Conservation (phyloP, 805 yeast species). For the Metschnikowia bowlesiae region DNA sequence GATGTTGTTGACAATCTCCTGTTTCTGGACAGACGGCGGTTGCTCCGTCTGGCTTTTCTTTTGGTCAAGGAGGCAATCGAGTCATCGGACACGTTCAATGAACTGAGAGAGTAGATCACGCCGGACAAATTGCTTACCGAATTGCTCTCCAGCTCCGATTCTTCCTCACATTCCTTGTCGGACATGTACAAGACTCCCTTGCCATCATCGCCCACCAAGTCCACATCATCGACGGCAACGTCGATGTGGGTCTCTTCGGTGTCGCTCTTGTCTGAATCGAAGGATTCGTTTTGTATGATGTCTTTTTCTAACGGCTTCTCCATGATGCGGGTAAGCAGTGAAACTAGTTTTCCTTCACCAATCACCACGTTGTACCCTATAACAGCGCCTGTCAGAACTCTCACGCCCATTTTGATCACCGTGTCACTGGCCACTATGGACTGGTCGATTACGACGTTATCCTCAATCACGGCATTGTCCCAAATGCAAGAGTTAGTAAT, state of each 20-base stretch:
- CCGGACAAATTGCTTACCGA: constrained; percentile 32
- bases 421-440: constrained; percentile 71
- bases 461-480: constrained; percentile 75
- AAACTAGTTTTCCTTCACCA: constrained; percentile 48
- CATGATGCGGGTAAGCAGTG: constrained; percentile 49
- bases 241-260: constrained; percentile 21
- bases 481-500: constrained; percentile 79
- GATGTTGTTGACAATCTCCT: constrained; percentile 37
- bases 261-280: constrained; percentile 38
- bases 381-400: constrained; percentile 65
- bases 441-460: constrained; percentile 52
- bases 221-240: constrained; percentile 14
- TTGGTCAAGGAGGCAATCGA: constrained; percentile 52
- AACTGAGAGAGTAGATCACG: constrained; percentile 44
- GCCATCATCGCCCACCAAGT: constrained; percentile 47
- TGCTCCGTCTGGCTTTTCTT: constrained; percentile 38
- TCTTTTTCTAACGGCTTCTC: constrained; percentile 40
- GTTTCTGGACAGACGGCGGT: constrained; percentile 21
- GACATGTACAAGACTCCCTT: constrained; percentile 48
- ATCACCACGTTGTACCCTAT: constrained; percentile 72
- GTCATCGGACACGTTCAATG: constrained; percentile 52
- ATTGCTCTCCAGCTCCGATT: constrained; percentile 39
- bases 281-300: constrained; percentile 28
- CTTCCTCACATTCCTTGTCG: constrained; percentile 35
- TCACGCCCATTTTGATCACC: constrained; percentile 47